Evolutionary conservation across 2,329 filamentous ascomycete genomes (phyloP).

Genomic region (Cryoendolithus antarcticus): DNA sequence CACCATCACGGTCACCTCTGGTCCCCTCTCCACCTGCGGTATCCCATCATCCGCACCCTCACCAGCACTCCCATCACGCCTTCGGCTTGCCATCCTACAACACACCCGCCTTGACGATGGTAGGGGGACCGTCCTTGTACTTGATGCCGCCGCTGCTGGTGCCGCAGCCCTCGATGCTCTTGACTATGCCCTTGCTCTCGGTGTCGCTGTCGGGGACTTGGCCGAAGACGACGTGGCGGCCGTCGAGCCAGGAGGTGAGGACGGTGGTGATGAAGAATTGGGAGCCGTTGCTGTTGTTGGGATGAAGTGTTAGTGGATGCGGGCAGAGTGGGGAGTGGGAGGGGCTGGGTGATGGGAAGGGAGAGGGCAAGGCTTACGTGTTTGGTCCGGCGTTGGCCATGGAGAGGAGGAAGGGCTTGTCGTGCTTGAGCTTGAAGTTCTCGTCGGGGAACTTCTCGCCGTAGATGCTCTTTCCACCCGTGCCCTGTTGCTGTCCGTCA

Average conservation of each 20-base stretch:
- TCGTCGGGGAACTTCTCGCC: constrained; percentile 96
- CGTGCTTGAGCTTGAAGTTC: constrained; percentile 86
- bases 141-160: constrained; percentile 41
- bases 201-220: constrained; percentile 47
- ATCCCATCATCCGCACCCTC: no score
- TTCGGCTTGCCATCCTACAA: constrained; percentile 9
- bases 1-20: no score
- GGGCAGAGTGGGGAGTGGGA: no score
- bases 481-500: constrained; percentile 48
- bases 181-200: constrained; percentile 42
- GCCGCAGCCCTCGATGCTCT: constrained; percentile 48
- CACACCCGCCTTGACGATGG: constrained; percentile 40
- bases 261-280: constrained; percentile 64
- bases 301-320: constrained; percentile 1
- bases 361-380: constrained; percentile 46
- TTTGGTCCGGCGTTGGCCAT: constrained; percentile 98
- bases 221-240: constrained; percentile 76
- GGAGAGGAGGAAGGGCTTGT: constrained; percentile 82
- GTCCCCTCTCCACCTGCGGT: no score
- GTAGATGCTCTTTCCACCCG: constrained; percentile 94
- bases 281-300: constrained; percentile 47
- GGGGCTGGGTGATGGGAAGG: background rate
- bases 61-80: background rate
- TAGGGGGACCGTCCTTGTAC: constrained; percentile 37
- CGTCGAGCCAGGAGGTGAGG: constrained; percentile 57